Conservation (phyloP, 2,329 filamentous ascomycete genomes). For the Calycina herbarum region DNA sequence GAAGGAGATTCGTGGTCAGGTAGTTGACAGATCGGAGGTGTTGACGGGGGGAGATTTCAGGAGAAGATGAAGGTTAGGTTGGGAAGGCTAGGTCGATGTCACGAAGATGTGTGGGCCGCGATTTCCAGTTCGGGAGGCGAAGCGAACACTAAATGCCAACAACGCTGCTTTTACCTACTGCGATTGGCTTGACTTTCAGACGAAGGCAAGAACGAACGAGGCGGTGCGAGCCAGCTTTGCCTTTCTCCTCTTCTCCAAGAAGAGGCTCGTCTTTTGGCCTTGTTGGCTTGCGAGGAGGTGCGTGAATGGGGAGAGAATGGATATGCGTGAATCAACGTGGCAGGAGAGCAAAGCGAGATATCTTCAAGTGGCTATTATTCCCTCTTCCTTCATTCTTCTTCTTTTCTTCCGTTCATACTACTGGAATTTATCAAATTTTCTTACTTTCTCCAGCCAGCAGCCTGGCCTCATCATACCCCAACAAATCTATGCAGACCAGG, state of each 20-base stretch:
- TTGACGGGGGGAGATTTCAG: constrained; percentile 23
- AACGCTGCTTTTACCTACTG: constrained; percentile 14
- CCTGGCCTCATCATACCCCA: constrained; percentile 5
- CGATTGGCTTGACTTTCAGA: constrained; percentile 9
- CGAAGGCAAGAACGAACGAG: neutral
- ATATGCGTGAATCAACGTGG: neutral
- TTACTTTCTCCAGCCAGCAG: neutral
- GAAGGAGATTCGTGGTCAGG: constrained; percentile 34
- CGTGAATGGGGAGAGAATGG: neutral
- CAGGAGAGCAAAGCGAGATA: neutral
- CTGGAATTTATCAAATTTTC: neutral
- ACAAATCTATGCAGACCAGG: constrained; percentile 10
- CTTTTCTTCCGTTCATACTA: neutral
- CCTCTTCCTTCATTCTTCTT: neutral
- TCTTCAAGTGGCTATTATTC: neutral
- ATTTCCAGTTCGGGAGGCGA: constrained; percentile 36
- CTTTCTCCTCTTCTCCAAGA: neutral
- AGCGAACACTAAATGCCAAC: constrained; percentile 20
- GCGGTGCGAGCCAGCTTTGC: neutral
- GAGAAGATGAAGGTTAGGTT: constrained; percentile 20
- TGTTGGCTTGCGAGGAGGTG: neutral
- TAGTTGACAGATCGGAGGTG: constrained; percentile 21
- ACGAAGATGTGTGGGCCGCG: constrained; percentile 31
- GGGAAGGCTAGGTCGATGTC: constrained; percentile 28
- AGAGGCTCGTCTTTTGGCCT: neutral